Evolutionary conservation across 2,329 filamentous ascomycete genomes (phyloP), one percentile per base, ranked within the genome.

Genomic region (Coniochaeta prunicola): DNA sequence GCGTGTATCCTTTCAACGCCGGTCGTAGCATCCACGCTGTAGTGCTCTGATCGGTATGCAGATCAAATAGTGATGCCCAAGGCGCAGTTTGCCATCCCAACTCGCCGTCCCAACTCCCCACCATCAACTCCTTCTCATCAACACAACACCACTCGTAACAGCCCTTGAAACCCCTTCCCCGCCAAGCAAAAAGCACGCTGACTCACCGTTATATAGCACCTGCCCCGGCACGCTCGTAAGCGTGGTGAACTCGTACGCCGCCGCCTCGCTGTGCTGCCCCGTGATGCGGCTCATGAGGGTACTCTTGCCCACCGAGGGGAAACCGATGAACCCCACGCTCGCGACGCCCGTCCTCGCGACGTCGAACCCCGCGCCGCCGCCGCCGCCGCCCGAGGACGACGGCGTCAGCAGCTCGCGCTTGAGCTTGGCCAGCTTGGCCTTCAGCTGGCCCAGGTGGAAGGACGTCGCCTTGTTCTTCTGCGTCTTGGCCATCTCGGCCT

Each of bases 231-330:
- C 94, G 53, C 93, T 97, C 36, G 94, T 99, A 73, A 99, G 82
- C 58, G 94, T 99, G 64, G 94, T 99, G 79, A 99, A 99, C 73
- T 99, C 94, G 76, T 99, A 99, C 57, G 93, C 94, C 19, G 94
- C 94, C 59, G 87, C 93, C 80, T 99, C 94, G 2, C 93, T 97
- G 73, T 99, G 93, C 76, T 97, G 93, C 57, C 94, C 94, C 48
- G 94, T 99, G 71, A 99, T 77, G 70, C 81, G 86, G 72, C 88
- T 96, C 92, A 99, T 97, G 68, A 99, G 81, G 56, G 94, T 99
- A 83, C 91, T 96, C 79, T 99, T 99, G 62, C 94, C 94, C 63
- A 99, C 94, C 1, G 94, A 99, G 1, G 94, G 94, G 70, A 99
- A 99, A 33, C 94, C 94, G 71, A 97, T 97, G 77, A 97, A 97